phyloP scores from a whole-genome alignment of 2,329 filamentous ascomycete genomes.

The Nectriaceae sp. region DNA sequence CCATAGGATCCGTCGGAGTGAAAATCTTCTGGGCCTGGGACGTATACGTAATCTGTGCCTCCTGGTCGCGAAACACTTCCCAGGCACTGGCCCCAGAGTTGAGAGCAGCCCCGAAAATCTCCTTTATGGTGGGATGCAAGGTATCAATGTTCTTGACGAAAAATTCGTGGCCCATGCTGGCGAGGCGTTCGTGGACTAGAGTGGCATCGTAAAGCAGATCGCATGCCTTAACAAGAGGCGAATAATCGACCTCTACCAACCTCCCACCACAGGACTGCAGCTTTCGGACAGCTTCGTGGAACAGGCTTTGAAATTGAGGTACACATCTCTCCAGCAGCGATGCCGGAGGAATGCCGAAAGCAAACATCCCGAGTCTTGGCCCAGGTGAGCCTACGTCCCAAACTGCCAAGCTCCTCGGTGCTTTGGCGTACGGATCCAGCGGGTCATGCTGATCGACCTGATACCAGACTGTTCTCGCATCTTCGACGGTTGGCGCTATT shows the following conservation, averaged over 20 bases:
- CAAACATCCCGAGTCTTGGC: constrained; percentile 33
- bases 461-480: constrained; percentile 50
- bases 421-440: constrained; percentile 51
- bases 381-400: constrained; percentile 16
- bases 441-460: constrained; percentile 43
- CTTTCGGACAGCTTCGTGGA: constrained; percentile 30
- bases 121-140: constrained; percentile 44
- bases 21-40: constrained; percentile 43
- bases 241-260: constrained; percentile 44
- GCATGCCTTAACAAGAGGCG: constrained; percentile 49
- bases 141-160: constrained; percentile 32
- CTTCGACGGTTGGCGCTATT: constrained; percentile 45
- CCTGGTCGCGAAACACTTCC: constrained; percentile 50
- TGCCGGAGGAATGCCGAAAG: constrained; percentile 50
- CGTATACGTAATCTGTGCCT: constrained; percentile 36
- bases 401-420: constrained; percentile 51
- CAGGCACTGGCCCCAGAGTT: constrained; percentile 9
- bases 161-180: constrained; percentile 41
- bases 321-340: constrained; percentile 37
- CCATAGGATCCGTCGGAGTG: constrained; percentile 40
- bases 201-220: constrained; percentile 55
- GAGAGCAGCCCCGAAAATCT: constrained; percentile 37
- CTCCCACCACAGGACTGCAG: constrained; percentile 4
- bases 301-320: constrained; percentile 34
- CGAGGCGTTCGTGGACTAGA: constrained; percentile 55